Base-by-base conservation (phyloP, 2,329 filamentous ascomycete species). In the Ambrosiella xylebori region DNA sequence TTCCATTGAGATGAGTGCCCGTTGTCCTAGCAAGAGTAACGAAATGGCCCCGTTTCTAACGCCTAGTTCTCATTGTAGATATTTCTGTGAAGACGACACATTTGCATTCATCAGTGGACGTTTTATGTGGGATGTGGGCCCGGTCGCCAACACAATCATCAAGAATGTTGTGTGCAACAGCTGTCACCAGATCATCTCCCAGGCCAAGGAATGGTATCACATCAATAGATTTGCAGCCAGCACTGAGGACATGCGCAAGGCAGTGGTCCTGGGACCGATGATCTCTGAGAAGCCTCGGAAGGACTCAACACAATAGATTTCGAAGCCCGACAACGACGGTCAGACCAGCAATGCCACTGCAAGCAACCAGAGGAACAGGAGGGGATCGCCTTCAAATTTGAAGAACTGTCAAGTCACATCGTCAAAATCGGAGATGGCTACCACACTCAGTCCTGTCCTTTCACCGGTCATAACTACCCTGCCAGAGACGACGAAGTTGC, bases 81-180 rank as follows among this genome's bases (percentile, higher is more conserved):
- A 60, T 35, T 60, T 39, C 35, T 55, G 45, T 39, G 56, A 60
- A 13, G 59, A 60, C 45, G 52, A 60, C 37, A 57, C 45, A 1
- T 60, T 60, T 52, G 56, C 56, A 2, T 60, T 60, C 53, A 41
- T 60, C 39, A 58, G 59, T 41, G 59, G 59, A 12, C 55, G 56
- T 5, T 60, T 60, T 41, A 60, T 60, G 59, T 54, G 49, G 4
- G 59, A 60, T 51, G 45, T 55, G 8, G 47, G 17, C 37, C 53
- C 59, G 11, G 56, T 60, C 7, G 55, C 51, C 37, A 55, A 51
- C 41, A 51, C 56, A 35, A 52, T 60, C 15, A 38, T 60, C 38
- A 57, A 58, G 51, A 60, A 60, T 27, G 45, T 60, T 4, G 40
- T 58, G 13, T 44, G 54, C 35, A 60, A 53, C 41, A 37, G 39